Percentiles rank a stretch among this genome's conserved stretches.
Conservation (phyloP, 169 alveolate species). For the Eimeria mitis region DNA sequence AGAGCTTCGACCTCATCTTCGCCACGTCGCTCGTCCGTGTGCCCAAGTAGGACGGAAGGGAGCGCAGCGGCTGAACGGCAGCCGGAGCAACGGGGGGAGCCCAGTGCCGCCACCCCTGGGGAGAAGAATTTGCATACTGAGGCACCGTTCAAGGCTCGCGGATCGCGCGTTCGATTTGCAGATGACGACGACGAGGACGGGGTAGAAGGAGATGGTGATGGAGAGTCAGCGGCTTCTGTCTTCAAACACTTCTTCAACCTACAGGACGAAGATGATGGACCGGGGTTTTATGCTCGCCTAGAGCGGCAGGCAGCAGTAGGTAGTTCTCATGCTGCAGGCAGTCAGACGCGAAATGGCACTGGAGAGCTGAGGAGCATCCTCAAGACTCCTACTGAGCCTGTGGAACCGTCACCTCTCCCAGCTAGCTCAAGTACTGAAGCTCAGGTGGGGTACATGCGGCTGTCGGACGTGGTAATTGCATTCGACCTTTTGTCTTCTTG, state of each 20-base stretch:
- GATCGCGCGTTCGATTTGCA: slow-evolving; percentile 71
- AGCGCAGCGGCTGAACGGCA: slow-evolving; percentile 18
- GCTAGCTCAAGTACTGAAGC: slow-evolving; percentile 43
- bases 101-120: neutral
- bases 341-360: slow-evolving; percentile 45
- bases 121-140: slow-evolving; percentile 8
- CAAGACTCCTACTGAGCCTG: slow-evolving; percentile 59
- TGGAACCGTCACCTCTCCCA: slow-evolving; percentile 55
- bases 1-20: slow-evolving; percentile 10
- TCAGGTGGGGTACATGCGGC: slow-evolving; percentile 64
- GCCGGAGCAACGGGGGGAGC: slow-evolving; percentile 8
- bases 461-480: slow-evolving; percentile 65
- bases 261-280: slow-evolving; percentile 69
- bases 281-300: slow-evolving; percentile 39
- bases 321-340: slow-evolving; percentile 13
- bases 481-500: slow-evolving; percentile 65
- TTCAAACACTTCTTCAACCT: slow-evolving; percentile 64
- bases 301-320: slow-evolving; percentile 62
- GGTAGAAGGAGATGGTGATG: slow-evolving; percentile 50
- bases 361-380: slow-evolving; percentile 61
- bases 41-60: slow-evolving; percentile 6
- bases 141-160: slow-evolving; percentile 29
- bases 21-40: neutral
- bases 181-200: slow-evolving; percentile 71
- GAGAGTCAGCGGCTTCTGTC: slow-evolving; percentile 44